Percentiles rank a stretch among this genome's conserved stretches.
Evolutionary conservation across 257 asterid species (phyloP).

Genomic region (Solanum boliviense): DNA sequence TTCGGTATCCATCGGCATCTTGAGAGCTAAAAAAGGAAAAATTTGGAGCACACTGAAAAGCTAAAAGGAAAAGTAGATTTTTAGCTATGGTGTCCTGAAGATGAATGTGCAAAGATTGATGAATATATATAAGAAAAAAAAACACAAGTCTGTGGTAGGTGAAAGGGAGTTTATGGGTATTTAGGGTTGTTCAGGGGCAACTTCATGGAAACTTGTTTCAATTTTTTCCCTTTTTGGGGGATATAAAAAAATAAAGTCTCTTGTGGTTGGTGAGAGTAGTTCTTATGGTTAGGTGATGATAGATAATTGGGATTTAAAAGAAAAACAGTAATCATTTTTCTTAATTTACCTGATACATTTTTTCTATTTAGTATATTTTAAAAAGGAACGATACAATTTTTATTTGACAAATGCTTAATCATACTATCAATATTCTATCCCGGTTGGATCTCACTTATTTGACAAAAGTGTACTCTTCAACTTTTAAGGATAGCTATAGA

Average conservation of each 20-base stretch:
- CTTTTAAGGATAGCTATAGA: accelerated
- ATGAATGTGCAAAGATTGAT: conserved; percentile 3
- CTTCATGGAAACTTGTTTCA: background rate
- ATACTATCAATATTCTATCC: too few relatives aligned
- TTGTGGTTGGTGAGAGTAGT: conserved; percentile 53
- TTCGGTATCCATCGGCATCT: conserved; percentile 20
- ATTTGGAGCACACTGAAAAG: background rate
- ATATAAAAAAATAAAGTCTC: background rate
- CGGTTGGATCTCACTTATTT: background rate
- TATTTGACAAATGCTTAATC: too few relatives aligned
- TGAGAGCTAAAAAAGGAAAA: background rate
- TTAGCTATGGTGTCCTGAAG: conserved; percentile 15
- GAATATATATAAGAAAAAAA: conserved; percentile 22
- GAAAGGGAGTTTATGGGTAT: conserved; percentile 22
- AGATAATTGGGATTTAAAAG: background rate
- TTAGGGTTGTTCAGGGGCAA: conserved; percentile 36
- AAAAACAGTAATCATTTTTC: too few relatives aligned
- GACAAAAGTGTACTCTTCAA: background rate
- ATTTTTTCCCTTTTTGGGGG: background rate
- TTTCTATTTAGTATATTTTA: too few relatives aligned
- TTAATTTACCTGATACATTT: too few relatives aligned
- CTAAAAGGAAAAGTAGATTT: background rate
- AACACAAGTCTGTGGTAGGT: conserved; percentile 19
- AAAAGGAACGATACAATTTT: too few relatives aligned
- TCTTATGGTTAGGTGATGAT: conserved; percentile 22